Conservation (phyloP, 441 rosid genomes). For the Erodium texanum region DNA sequence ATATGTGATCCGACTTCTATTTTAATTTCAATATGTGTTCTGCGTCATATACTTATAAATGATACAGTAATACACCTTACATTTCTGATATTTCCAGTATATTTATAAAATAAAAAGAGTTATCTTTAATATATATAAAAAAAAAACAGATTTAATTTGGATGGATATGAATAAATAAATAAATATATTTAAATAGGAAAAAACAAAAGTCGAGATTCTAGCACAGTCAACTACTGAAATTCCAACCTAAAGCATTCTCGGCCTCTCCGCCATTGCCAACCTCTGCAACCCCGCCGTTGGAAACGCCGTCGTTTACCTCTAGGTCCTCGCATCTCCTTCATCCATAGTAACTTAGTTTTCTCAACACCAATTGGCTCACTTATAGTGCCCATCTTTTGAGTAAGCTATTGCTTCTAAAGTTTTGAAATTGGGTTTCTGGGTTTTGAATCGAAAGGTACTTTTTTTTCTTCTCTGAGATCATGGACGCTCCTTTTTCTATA, state of each 20-base stretch:
- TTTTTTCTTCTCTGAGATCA: background rate
- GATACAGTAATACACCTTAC: too few species aligned
- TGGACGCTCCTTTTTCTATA: background rate
- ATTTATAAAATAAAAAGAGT: too few species aligned
- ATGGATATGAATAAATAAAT: background rate
- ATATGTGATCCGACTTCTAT: too few species aligned
- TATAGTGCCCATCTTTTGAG: background rate
- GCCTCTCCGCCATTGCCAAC: constrained; percentile 28
- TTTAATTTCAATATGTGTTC: too few species aligned
- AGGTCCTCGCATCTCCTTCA: constrained; percentile 11
- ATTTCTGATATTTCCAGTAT: too few species aligned
- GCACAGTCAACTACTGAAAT: constrained; percentile 18
- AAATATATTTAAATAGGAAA: background rate
- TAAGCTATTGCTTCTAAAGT: background rate
- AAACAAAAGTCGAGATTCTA: background rate
- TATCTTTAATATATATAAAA: too few species aligned
- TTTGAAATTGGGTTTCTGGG: background rate
- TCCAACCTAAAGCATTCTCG: constrained; percentile 29
- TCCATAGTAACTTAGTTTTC: background rate
- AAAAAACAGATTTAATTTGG: background rate
- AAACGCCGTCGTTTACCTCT: background rate
- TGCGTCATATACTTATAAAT: too few species aligned
- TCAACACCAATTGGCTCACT: background rate
- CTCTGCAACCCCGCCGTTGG: background rate
- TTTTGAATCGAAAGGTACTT: background rate